Base-by-base conservation (phyloP, 768 basidiomycete genomes). In the Mycena indigotica region DNA sequence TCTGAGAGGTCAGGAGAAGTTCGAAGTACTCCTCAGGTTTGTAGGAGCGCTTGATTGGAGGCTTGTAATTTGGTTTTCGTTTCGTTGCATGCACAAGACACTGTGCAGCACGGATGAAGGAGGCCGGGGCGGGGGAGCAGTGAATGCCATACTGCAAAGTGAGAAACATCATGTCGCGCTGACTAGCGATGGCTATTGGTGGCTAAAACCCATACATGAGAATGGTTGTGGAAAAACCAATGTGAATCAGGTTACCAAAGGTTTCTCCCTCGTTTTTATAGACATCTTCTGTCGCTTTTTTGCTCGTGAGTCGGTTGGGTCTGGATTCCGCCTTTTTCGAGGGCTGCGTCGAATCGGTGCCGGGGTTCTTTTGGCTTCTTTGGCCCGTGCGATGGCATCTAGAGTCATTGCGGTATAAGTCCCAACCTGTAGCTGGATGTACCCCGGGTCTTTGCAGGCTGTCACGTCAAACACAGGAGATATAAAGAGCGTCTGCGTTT, bases 401-500 rank as follows among this genome's bases (percentile, higher is more conserved):
- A 15, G 12, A 13, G 21, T 13, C 21, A 8, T 5, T 21, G 41
- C 6, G 6, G 23, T 6, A 21, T 8, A 44, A 8, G 23, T 8
- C 6, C 41, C 41, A 23, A 44, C 41, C 6, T 44, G 41, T 6
- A 35, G 3, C 17, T 28, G 16, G 21, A 35, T 19, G 28, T 21
- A 52, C 28, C 1, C 4, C 21, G 29, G 28, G 38, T 32, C 2
- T 32, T 49, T 10, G 16, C 19, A 6, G 4, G 32, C 12, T 1
- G 28, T 15, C 1, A 49, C n/a, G 28, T 50, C 51, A 16, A 63
- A 56, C 4, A 63, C 17, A 21, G 52, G 17, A 6, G 62, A 63
- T 10, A 64, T 30, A 49, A 50, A 57, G 6, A 64, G 52, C 2
- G 55, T 57, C 39, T 64, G 62, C n/a, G 28, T 64, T 25, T 46